Base-by-base conservation (phyloP, 805 yeast genomes). In the Candida orba region DNA sequence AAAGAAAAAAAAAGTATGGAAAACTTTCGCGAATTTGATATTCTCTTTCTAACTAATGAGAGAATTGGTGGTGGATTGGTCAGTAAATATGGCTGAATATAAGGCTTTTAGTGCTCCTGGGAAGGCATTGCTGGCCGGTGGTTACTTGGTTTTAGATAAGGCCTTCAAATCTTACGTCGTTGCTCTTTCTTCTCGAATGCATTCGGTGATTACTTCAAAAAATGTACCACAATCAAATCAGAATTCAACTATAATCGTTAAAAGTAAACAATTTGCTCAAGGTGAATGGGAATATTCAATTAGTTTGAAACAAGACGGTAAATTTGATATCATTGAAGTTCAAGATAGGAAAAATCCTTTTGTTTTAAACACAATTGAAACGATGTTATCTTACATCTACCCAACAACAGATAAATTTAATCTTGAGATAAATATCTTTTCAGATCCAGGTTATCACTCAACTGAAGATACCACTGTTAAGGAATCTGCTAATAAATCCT, bases 101-200 rank as follows among this genome's bases (percentile, higher is more conserved):
- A 22, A 35, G 30, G 86, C 81, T 8, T 91, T 78, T 59, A 84
- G 96, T 57, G 95, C 98, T 0, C 97, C 99, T 0, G 97, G 98
- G 0, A 93, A 93, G 62, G 98, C 97, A 1, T 68, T 93, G 24
- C 54, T 93, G 12, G 96, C 93, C 1, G 99, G 99, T 17, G 99
- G 99, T 0, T 93, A 93, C 59, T 71, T 93, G 30, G 98, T 93
- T 0, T 67, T 93, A 18, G 93, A 85, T 46, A 90, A 90, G 0
- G 63, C 62, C 32, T 90, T 84, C 65, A 65, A 71, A 37, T 79
- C 96, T 0, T 84, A 81, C 59, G 95, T 86, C 4, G 80, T 91
- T 12, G 98, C 96, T 0, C 72, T 93, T 15, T 84, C 95, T 1
- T 78, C 95, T 6, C 72, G 98, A 49, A 91, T 93, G 86, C 90